phyloP scores from a whole-genome alignment of 148 eudicot species.

The Salicornia ramosissima region DNA sequence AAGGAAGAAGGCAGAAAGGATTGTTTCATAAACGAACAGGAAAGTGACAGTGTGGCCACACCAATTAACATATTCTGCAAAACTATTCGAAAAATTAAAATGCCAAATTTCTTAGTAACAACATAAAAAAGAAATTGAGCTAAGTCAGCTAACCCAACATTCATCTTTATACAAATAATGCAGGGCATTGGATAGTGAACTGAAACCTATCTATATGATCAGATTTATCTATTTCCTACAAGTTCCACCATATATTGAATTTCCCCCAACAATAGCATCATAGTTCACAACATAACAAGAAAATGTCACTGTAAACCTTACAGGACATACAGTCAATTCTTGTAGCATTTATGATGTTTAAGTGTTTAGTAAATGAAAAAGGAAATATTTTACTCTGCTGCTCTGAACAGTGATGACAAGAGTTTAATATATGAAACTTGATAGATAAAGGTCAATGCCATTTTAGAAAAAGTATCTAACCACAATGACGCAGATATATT shows the following conservation, averaged over 20 bases:
- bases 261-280: background rate
- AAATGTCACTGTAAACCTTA: background rate
- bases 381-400: background rate
- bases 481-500: background rate
- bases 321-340: background rate
- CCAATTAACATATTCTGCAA: too few species aligned
- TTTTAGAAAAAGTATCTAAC: background rate
- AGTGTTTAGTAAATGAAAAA: background rate
- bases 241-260: background rate
- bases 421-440: background rate
- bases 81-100: too few species aligned
- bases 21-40: too few species aligned
- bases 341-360: background rate
- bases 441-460: background rate
- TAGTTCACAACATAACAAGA: background rate
- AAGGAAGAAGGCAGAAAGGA: too few species aligned
- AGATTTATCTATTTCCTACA: too few species aligned
- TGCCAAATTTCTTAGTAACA: too few species aligned
- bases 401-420: background rate
- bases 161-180: too few species aligned
- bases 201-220: background rate
- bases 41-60: too few species aligned
- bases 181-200: background rate
- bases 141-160: too few species aligned
- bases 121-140: too few species aligned